Evolutionary conservation across 805 yeast genomes (phyloP), one percentile per base, ranked within the genome.

Genomic region (Sugiyamaella americana): DNA sequence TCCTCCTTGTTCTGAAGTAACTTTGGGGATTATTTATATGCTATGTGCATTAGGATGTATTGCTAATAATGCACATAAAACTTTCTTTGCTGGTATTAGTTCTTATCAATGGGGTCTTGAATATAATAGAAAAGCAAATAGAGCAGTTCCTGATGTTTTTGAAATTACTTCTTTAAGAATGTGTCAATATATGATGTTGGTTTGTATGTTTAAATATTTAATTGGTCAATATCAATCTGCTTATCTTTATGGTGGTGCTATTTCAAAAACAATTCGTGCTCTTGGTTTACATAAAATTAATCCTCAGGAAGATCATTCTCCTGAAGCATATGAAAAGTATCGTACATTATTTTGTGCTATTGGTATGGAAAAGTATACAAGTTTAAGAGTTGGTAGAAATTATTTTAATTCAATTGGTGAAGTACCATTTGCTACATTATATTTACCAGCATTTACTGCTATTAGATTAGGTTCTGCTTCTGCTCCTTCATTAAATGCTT

Each of bases 51-150:
- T 51, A 18, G 54, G 54, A 3, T 49, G 52, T 23, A 38, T 40
- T n/a, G 29, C 50, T 4, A 46, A 46, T 11, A 40, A 43, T 40
- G 39, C 40, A 11, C 40, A 26, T 21, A 17, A 18, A 16, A 45
- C 43, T 3, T 34, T n/a, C 21, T 51, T 51, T 39, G 50, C 46
- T 8, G 52, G 52, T 30, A 23, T 26, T 29, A 37, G 46, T 17
- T 41, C 49, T 41, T 21, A 37, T 22, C 41, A 36, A 17, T 51
- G 54, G 54, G 47, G 50, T 34, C 21, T 29, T n/a, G 55, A 52
- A 42, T 52, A 51, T 36, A 37, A 37, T 19, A 24, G 40, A 22
- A 38, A 42, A 23, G 53, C 55, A 13, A 18, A 36, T n/a, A 20
- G 23, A 20, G 10, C 37, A 23, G 46, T 51, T 13, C 52, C 52